Evolutionary conservation across 2,329 filamentous ascomycete species (phyloP).

Genomic region (Xylariales sp.): DNA sequence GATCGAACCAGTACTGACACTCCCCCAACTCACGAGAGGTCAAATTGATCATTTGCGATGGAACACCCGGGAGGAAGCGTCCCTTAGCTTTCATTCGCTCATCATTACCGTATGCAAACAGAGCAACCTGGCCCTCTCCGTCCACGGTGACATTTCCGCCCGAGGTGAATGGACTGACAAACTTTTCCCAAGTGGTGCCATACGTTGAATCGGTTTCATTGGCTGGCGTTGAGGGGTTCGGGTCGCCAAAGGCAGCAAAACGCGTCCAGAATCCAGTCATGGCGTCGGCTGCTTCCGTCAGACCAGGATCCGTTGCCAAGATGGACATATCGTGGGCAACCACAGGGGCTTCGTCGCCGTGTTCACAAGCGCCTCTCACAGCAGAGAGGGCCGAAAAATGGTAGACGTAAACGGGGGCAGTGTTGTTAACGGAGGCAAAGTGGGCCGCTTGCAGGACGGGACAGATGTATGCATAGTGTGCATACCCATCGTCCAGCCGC

Average conservation of each 20-base stretch:
- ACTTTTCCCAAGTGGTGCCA: constrained; percentile 35
- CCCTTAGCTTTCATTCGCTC: constrained; percentile 35
- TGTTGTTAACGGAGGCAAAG: constrained; percentile 26
- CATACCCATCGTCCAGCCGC: constrained; percentile 56
- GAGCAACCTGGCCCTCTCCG: constrained; percentile 35
- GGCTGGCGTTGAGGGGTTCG: constrained; percentile 12
- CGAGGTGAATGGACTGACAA: constrained; percentile 32
- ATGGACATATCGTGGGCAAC: constrained; percentile 37
- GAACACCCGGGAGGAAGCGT: constrained; percentile 32
- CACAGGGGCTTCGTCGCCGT: constrained; percentile 40
- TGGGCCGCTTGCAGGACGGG: constrained; percentile 58
- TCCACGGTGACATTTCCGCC: constrained; percentile 7
- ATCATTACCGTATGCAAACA: constrained; percentile 59
- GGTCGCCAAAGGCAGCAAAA: constrained; percentile 26
- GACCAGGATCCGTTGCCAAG: constrained; percentile 29
- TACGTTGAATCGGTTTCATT: constrained; percentile 12
- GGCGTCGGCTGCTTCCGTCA: constrained; percentile 29
- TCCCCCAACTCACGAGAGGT: constrained; percentile 41
- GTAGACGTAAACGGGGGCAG: constrained; percentile 46
- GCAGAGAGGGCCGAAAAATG: constrained; percentile 50
- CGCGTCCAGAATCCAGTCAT: constrained; percentile 41
- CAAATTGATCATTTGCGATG: constrained; percentile 36
- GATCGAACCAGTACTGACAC: constrained; percentile 59
- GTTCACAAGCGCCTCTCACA: constrained; percentile 35
- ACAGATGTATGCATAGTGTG: constrained; percentile 60